These are phyloP conservation scores for Podila epicladia DNA, from an alignment of 192 early-diverging fungal genomes.

Conservation along the genomic window DNA sequence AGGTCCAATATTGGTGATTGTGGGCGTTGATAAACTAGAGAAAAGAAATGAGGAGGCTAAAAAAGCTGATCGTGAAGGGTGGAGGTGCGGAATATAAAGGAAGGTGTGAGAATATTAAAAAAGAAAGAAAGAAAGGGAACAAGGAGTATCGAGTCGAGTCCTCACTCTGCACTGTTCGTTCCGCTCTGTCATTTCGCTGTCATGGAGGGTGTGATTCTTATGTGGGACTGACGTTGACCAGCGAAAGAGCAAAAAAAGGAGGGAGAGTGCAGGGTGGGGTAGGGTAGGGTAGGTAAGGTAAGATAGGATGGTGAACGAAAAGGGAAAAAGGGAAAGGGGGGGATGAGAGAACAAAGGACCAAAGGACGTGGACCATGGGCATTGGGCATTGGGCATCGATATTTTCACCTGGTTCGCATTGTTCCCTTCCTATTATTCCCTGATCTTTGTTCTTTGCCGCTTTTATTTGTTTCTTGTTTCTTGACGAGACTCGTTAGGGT, in stretches of 20 bases:
- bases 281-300: too few species aligned
- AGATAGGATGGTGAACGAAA: too few species aligned
- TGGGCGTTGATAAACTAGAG: background rate
- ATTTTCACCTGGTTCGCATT: too few species aligned
- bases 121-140: background rate
- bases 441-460: too few species aligned
- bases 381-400: too few species aligned
- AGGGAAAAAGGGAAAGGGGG: background rate
- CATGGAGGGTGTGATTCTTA: too few species aligned
- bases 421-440: too few species aligned
- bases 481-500: too few species aligned
- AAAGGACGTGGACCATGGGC: too few species aligned
- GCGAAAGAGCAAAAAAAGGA: background rate
- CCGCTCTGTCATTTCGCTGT: too few species aligned
- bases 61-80: background rate
- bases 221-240: background rate
- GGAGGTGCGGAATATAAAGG: background rate
- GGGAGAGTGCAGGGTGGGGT: background rate
- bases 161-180: too few species aligned
- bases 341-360: background rate
- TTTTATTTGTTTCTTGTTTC: too few species aligned
- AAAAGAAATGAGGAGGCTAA: background rate
- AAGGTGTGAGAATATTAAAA: background rate
- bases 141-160: background rate
- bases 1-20: background rate